Evolutionary conservation across 2,329 filamentous ascomycete genomes (phyloP), one percentile per base, ranked within the genome.

Genomic region (Sporothrix inflata): DNA sequence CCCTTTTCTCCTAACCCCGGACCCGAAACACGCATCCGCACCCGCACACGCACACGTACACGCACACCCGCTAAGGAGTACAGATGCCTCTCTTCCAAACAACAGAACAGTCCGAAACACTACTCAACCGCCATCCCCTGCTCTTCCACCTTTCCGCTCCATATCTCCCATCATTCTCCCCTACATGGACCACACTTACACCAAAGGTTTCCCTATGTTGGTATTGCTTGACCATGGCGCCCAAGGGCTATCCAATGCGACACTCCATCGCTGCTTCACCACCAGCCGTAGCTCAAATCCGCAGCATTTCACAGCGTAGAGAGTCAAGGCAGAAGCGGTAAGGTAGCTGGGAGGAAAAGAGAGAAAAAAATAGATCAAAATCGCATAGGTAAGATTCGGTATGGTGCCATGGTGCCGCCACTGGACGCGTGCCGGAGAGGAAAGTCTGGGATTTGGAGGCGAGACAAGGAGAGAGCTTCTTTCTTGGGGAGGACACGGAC

Each of bases 231-330:
- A 34, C 63, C 42, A 49, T 34, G 19, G 27, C 4, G 24, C 42
- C 63, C 42, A n/a, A 27, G 21, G 19, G 19, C 42, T 70, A 70
- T 70, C 69, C 69, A 71, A 71, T 27, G 47, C 57, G 57, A 53
- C 57, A 42, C 40, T 38, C 16, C 12, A 53, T 38, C 45, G n/a
- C 45, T n/a, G 27, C 9, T 9, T 8, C 8, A 27, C 40, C 16
- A 38, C 27, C 42, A 16, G 42, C 42, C 42, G 42, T 47, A 16
- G 14, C 42, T 47, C 42, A 6, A 47, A 47, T 3, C 6, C 19
- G 19, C 42, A 5, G 49, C 8, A 45, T 51, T 9, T 14, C 49
- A 24, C 19, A 24, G 49, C 8, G 19, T 2, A 4, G n/a, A 12
- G 21, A 27, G 51, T 7, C 24, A 65, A 27, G 19, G 11, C 30